Base-by-base conservation (phyloP, 148 eudicot species). In the Bassia scoparia region DNA sequence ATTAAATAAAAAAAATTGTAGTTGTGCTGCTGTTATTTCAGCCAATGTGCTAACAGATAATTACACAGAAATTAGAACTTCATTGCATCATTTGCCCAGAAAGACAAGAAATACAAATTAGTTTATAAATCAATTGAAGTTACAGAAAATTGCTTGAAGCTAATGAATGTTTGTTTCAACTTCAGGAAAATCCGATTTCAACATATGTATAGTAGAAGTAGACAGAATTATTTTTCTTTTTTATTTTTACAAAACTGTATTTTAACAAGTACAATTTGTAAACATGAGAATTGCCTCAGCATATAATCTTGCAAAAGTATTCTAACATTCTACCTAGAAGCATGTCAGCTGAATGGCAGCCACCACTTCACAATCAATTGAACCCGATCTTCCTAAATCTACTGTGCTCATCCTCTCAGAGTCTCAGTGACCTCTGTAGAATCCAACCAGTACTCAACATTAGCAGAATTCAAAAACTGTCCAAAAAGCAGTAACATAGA, bases 241-340 rank as follows among this genome's bases (percentile, higher is more conserved):
- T 20, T 52, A 49, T 52, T 64, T 65, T 64, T 64, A 74, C 61
- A 41, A 64, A 65, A 65, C 38, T 64, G 62, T 52, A 52, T 24
- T 49, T 20, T 11, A 27, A 43, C 38, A 21, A n/a, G 38, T 44
- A 65, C 7, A 18, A 52, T 52, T 10, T 34, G 46, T 49, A 38
- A 31, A 61, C 52, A 65, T 64, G 67, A 53, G 70, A 64, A 65
- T 26, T 35, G 53, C 12, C 52, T 53, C 48, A 60, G 30, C 55
- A 10, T 20, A 27, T 74, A 33, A 37, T 66, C 46, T 65, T 33
- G 15, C 15, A 20, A 3, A 34, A 74, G 29, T n/a, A 67, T 37
- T 34, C 16, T 41, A 74, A 53, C 65, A 66, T 46, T 37, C 71
- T 26, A 65, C 68, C 38, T 31, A 48, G 56, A 68, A 41, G 44